Base-by-base conservation (phyloP, 768 basidiomycete genomes). In the Asterophora parasitica region DNA sequence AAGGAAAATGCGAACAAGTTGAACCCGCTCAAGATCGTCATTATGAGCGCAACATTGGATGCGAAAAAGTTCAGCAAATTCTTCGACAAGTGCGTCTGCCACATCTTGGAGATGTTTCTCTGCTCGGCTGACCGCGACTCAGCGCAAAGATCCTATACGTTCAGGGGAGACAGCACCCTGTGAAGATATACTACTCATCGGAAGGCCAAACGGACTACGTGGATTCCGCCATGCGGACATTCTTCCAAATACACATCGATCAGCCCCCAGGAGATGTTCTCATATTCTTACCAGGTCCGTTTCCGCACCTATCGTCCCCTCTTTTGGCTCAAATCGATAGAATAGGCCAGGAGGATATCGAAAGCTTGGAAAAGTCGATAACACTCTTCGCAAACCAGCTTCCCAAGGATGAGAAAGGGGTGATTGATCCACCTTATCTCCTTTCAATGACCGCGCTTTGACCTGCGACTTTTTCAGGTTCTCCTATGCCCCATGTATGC, bases 1-100 rank as follows among this genome's bases (percentile, higher is more conserved):
- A 76, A 77, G 41, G 60, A 59, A 11, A 61, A 67, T 12, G 55
- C 59, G 1, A 57, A 62, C 11, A 60, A 61, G 34, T 58, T 73
- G 2, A 82, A 81, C 50, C 85, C 87, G 12, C 77, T 99, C 50
- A 98, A 94, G 64, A 77, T 99, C 32, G 78, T 99, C 16, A 79
- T 99, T 55, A 99, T 99, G 96, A 93, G 91, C 64, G 96, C 96
- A 3, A 98, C 96, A 6, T 75, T 99, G 30, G 94, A 99, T 60
- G 94, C 94, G 0, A 86, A 94, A 55, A 92, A 90, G 55, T 98
- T 99, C 64, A 88, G 88, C 67, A 74, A 71, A 26, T 99, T 95
- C 66, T 96, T 88, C 60, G 62, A 82, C 61, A 75, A 82, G 94
- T 95, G 54, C 32, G 88, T 74, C 5, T 19, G 15, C 19, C 30